Conservation (phyloP, 306 rosid genomes). For the Cajanus cajan region DNA sequence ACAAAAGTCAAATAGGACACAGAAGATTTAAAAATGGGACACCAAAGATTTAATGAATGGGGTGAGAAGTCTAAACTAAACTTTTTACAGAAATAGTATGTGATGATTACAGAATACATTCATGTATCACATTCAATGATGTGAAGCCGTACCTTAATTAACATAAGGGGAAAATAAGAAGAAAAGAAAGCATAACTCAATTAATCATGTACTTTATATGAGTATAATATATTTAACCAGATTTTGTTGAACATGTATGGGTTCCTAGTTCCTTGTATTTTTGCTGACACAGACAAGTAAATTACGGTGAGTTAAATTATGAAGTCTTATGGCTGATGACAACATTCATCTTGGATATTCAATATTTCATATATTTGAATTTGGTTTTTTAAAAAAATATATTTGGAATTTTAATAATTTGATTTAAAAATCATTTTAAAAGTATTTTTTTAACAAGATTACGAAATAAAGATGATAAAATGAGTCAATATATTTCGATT, state of each 20-base stretch:
- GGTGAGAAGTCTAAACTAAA: background rate
- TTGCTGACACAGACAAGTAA: background rate
- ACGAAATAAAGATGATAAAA: too few species aligned
- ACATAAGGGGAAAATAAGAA: too few species aligned
- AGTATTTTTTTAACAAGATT: background rate
- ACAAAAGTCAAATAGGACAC: background rate
- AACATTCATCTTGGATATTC: background rate
- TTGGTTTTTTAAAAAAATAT: too few species aligned
- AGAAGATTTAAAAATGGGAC: too few species aligned
- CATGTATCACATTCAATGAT: background rate
- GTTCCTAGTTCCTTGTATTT: too few species aligned
- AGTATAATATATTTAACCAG: too few species aligned
- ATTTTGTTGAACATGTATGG: background rate
- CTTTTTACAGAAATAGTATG: background rate
- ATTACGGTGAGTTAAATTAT: background rate
- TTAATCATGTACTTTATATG: too few species aligned
- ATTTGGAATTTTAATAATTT: background rate
- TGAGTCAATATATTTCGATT: too few species aligned
- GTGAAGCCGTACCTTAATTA: background rate
- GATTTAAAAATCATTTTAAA: background rate
- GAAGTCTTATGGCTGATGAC: background rate
- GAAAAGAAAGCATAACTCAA: too few species aligned
- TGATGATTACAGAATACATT: background rate
- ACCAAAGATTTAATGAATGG: background rate
- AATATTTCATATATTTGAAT: background rate